A percentile compares a stretch with the other conserved stretches of the same genome.
Evolutionary conservation across 495 filamentous ascomycete species (phyloP).

Genomic region (Aspergillus avenaceus): DNA sequence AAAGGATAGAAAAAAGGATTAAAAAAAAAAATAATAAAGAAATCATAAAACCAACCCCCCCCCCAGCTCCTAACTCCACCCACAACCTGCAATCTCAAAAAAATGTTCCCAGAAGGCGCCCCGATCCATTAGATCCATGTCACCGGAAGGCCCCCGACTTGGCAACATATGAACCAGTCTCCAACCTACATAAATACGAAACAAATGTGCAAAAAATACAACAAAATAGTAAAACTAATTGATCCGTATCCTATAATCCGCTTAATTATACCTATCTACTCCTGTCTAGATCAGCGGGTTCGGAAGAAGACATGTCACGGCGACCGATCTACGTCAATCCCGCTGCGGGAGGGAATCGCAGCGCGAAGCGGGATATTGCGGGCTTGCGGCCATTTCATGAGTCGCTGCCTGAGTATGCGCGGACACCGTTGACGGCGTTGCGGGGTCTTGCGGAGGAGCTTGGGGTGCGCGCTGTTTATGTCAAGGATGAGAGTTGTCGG

Average conservation of each 20-base stretch:
- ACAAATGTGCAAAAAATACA: too few species aligned
- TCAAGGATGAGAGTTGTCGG: conserved; percentile 57
- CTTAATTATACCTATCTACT: too few species aligned
- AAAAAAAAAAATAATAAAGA: too few species aligned
- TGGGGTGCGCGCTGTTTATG: conserved; percentile 47
- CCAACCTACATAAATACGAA: too few species aligned
- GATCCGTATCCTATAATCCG: too few species aligned
- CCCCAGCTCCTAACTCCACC: too few species aligned
- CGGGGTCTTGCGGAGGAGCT: conserved; percentile 51
- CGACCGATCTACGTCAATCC: conserved; percentile 30
- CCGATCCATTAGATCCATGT: too few species aligned
- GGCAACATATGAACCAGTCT: background rate
- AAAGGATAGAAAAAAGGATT: background rate
- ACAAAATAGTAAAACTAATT: too few species aligned
- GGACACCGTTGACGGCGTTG: conserved; percentile 48
- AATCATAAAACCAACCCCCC: too few species aligned
- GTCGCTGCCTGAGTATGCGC: conserved; percentile 44
- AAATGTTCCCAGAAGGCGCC: conserved; percentile 1
- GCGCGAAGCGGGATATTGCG: conserved; percentile 7
- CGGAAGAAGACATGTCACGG: conserved; percentile 6
- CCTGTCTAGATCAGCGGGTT: too few species aligned
- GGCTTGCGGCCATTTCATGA: conserved; percentile 42
- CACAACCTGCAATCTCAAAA: background rate
- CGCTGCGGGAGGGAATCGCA: conserved; percentile 17
- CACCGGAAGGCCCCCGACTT: background rate